A percentile compares a stretch with the other conserved stretches of the same genome.
These are phyloP conservation scores for Amanita molliuscula DNA, from an alignment of 768 basidiomycete genomes.

Conservation along the genomic window DNA sequence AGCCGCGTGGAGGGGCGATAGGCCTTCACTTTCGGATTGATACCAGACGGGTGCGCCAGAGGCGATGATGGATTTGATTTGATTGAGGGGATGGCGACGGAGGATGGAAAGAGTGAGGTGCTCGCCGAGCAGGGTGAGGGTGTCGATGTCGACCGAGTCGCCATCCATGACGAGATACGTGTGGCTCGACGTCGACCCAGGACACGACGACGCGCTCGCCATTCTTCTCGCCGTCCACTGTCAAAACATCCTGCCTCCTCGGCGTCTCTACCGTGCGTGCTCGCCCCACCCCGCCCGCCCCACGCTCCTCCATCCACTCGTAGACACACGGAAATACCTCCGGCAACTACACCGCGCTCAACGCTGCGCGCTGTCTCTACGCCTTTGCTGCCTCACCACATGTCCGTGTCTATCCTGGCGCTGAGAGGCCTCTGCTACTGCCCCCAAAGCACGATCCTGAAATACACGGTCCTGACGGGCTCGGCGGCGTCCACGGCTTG, in stretches of 20 bases:
- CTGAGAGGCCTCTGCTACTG: conserved; percentile 57
- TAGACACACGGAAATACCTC: conserved; percentile 79
- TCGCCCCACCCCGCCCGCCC: not conserved
- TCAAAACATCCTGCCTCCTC: conserved; percentile 53
- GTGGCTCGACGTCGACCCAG: conserved; percentile 6
- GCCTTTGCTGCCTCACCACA: conserved; percentile 57
- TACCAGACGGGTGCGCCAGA: conserved; percentile 83
- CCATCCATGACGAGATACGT: conserved; percentile 1
- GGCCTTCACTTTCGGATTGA: conserved; percentile 71
- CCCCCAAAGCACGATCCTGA: conserved; percentile 53
- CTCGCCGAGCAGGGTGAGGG: conserved; percentile 46
- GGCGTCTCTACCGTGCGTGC: conserved; percentile 72
- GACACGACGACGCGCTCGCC: conserved; percentile 69
- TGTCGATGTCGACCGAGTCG: conserved; percentile 22
- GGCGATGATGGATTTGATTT: conserved; percentile 40
- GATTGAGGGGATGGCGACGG: conserved; percentile 30
- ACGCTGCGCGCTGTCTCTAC: conserved; percentile 68
- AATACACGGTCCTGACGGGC: conserved; percentile 77
- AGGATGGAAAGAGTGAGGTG: conserved; percentile 52
- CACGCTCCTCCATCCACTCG: not conserved
- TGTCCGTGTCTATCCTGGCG: conserved; percentile 61
- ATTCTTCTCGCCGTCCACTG: conserved; percentile 68
- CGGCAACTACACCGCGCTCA: conserved; percentile 49
- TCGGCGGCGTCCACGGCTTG: conserved; percentile 79
- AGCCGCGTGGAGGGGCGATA: conserved; percentile 81